Base-by-base conservation (phyloP, 2,329 filamentous ascomycete species). In the Paraphaeosphaeria sporulosa region DNA sequence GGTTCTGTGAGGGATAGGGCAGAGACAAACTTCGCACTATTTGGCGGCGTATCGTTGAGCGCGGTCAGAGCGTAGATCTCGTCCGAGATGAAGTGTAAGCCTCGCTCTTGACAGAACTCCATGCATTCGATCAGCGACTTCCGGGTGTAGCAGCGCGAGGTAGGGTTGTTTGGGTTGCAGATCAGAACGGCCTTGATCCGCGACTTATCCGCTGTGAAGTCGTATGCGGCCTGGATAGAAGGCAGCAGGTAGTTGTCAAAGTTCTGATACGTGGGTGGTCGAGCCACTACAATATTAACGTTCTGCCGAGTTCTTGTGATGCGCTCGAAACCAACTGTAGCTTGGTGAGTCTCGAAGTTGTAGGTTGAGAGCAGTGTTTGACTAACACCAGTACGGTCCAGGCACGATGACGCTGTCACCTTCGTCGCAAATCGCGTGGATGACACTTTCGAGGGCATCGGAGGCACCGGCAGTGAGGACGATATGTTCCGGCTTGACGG, bases 61-160 rank as follows among this genome's bases (percentile, higher is more conserved):
- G 51, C 51, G 3, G 64, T 58, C 0, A 74, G 56, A 6, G 69
- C 72, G 27, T 65, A 70, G 4, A 71, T 57, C 42, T 76, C 73
- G 43, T 76, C 73, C 10, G 59, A 70, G 17, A 76, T 71, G 2
- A 74, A 49, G 55, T 76, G 73, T 13, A 76, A 60, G 1, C 63
- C 66, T 1, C 69, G 62, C 46, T 76, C 71, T 43, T 74, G 72
- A 38, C 73, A 76, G 34, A 75, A 75, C 32, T 75, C 72, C 68
- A 75, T 67, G 43, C 71, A 66, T 25, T 73, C 73, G 1, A 74
- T 63, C 3, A 76, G 40, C 0, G 65, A 64, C 25, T 67, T 63
- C 38, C 64, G 68, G 1, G 66, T 65, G 23, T 74, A 75, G 46
- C 73, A 74, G 59, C 64, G 61, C 0, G 68, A 67, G 2, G 71